phyloP scores from a whole-genome alignment of 495 filamentous ascomycete species.

The Annulohypoxylon maeteangense region DNA sequence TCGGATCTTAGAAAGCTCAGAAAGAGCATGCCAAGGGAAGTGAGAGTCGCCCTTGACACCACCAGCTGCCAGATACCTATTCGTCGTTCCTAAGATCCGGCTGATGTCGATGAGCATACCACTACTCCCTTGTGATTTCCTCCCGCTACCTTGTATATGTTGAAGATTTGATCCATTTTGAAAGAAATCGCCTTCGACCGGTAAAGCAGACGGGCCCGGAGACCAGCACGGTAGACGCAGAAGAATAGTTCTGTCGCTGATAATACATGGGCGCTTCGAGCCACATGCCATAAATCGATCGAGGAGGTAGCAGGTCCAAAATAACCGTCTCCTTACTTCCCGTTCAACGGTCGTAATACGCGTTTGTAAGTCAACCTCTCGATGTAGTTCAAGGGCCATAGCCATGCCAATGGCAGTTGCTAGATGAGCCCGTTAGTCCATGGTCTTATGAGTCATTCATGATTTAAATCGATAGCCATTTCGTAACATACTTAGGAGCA shows the following conservation, averaged over 20 bases:
- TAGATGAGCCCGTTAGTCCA: slow-evolving; percentile 46
- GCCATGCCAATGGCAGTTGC: slow-evolving; percentile 84
- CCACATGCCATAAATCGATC: slow-evolving; percentile 83
- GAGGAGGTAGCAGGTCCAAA: slow-evolving; percentile 87
- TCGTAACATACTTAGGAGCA: slow-evolving; percentile 73
- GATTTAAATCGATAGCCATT: neutral
- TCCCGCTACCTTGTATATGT: slow-evolving; percentile 71
- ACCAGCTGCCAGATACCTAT: slow-evolving; percentile 82
- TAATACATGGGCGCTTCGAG: slow-evolving; percentile 78
- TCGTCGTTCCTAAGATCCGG: slow-evolving; percentile 82
- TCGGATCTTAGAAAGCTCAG: slow-evolving; percentile 84
- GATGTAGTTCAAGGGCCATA: slow-evolving; percentile 78
- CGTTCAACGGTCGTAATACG: slow-evolving; percentile 70
- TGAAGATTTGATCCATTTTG: slow-evolving; percentile 77
- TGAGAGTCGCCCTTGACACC: slow-evolving; percentile 89
- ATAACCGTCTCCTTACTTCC: slow-evolving; percentile 77
- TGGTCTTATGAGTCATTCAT: neutral
- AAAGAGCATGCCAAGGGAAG: slow-evolving; percentile 88
- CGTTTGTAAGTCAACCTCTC: slow-evolving; percentile 69
- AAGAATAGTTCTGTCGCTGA: slow-evolving; percentile 77
- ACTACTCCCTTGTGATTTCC: slow-evolving; percentile 73
- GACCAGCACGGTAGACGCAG: slow-evolving; percentile 77
- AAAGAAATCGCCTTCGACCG: slow-evolving; percentile 79
- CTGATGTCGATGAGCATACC: slow-evolving; percentile 84
- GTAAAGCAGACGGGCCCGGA: slow-evolving; percentile 62